Evolutionary conservation across 169 alveolate genomes (phyloP).

Genomic region (Cryptosporidium andersoni): DNA sequence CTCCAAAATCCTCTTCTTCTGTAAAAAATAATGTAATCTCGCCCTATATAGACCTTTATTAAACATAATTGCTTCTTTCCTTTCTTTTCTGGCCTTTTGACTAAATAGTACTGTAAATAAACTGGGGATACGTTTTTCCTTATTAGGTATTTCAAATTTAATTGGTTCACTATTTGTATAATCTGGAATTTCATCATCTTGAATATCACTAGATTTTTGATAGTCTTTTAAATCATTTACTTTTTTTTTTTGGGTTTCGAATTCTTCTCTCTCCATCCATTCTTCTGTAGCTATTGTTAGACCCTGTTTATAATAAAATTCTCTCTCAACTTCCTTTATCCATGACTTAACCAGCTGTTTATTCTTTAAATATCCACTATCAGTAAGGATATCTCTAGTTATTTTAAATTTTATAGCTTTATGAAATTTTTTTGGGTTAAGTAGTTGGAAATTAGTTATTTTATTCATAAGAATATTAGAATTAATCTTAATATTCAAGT

Average conservation of each 20-base stretch:
- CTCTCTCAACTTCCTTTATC: constrained; percentile 4
- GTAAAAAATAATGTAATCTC: constrained; percentile 58
- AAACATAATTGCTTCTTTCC: constrained; percentile 36
- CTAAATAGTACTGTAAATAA: constrained; percentile 25
- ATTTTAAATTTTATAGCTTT: constrained; percentile 26
- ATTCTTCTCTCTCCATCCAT: constrained; percentile 28
- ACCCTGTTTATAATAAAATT: constrained; percentile 40
- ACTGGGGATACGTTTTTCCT: constrained; percentile 9
- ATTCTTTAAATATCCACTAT: not conserved
- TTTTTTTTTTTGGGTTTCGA: not conserved
- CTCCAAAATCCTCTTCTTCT: not conserved
- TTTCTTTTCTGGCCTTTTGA: constrained; percentile 11
- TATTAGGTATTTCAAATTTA: constrained; percentile 2
- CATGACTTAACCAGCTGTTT: constrained; percentile 4
- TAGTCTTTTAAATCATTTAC: too few relatives aligned
- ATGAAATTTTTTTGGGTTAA: constrained; percentile 32
- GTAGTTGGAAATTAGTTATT: too few relatives aligned
- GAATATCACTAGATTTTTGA: too few relatives aligned
- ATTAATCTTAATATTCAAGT: too few relatives aligned
- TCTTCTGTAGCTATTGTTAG: constrained; percentile 20
- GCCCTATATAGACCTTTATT: constrained; percentile 54
- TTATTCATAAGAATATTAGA: too few relatives aligned
- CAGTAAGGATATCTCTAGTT: constrained; percentile 8
- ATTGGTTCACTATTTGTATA: constrained; percentile 11
- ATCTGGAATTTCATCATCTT: not conserved